phyloP scores from a whole-genome alignment of 2,329 filamentous ascomycete genomes.

The Colletotrichum kahawae region DNA sequence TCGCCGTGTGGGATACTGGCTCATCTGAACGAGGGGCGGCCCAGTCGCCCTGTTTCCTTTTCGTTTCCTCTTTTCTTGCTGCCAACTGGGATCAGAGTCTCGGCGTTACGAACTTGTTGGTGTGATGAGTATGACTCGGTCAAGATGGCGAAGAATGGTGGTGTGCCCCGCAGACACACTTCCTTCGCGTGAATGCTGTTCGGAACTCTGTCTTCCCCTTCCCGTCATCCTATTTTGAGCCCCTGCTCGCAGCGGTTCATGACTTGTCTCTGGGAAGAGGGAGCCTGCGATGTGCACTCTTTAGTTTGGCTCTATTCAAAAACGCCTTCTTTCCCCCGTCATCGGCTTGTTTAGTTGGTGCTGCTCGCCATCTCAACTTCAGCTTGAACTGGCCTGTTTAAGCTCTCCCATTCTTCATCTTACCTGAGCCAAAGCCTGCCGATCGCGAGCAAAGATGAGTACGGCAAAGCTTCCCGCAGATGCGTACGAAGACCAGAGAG shows the following conservation, averaged over 20 bases:
- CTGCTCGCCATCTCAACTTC: neutral
- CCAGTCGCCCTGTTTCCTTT: neutral
- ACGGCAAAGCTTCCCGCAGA: neutral
- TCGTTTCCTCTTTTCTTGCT: neutral
- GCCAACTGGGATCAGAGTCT: neutral
- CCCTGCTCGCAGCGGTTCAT: neutral
- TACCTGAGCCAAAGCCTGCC: neutral
- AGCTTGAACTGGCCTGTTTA: neutral
- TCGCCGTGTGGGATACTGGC: neutral
- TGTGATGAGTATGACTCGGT: neutral
- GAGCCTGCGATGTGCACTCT: neutral
- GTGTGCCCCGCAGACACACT: neutral
- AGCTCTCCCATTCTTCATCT: neutral
- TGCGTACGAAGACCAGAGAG: constrained; percentile 12
- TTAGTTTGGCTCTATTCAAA: neutral
- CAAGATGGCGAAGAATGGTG: neutral
- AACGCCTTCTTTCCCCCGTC: neutral
- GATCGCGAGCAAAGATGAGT: neutral
- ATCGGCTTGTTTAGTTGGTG: neutral
- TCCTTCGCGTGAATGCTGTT: neutral
- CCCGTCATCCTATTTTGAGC: neutral
- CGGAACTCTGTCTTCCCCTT: neutral
- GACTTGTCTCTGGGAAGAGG: neutral
- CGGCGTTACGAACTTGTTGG: neutral
- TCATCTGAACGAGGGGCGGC: neutral